Evolutionary conservation across 306 rosid genomes (phyloP).

Genomic region (Gastrolobium villosum): DNA sequence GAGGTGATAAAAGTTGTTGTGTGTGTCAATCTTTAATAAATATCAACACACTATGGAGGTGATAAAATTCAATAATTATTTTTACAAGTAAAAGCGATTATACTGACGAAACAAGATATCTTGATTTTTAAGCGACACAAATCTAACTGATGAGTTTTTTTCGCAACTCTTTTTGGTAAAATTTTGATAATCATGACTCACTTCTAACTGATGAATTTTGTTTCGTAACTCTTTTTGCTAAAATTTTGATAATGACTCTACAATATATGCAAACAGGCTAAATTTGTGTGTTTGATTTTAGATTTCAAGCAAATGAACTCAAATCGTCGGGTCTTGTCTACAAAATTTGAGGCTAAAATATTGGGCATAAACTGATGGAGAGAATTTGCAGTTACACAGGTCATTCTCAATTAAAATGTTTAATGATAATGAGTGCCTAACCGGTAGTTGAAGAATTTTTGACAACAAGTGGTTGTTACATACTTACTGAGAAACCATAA

Average conservation of each 20-base stretch:
- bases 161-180: not conserved
- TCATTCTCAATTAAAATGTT: conserved; percentile 12
- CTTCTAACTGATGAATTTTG: not conserved
- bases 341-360: not conserved
- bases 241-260: not conserved
- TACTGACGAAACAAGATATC: not conserved
- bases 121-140: not conserved
- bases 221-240: no score
- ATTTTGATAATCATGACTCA: not conserved
- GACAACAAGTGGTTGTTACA: not conserved
- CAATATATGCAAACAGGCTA: not conserved
- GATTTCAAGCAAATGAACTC: not conserved
- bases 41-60: not conserved
- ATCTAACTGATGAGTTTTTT: not conserved
- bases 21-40: no score
- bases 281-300: not conserved
- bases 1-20: no score
- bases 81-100: not conserved
- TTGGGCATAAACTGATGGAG: conserved; percentile 8
- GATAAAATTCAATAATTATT: not conserved
- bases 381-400: conserved; percentile 27
- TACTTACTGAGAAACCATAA: not conserved
- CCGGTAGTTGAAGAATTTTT: not conserved
- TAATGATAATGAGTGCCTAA: conserved; percentile 1
- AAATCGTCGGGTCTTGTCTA: not conserved